These are phyloP conservation scores for Cyberlindnera xylosilytica DNA, from an alignment of 805 yeast genomes.

Conservation along the genomic window DNA sequence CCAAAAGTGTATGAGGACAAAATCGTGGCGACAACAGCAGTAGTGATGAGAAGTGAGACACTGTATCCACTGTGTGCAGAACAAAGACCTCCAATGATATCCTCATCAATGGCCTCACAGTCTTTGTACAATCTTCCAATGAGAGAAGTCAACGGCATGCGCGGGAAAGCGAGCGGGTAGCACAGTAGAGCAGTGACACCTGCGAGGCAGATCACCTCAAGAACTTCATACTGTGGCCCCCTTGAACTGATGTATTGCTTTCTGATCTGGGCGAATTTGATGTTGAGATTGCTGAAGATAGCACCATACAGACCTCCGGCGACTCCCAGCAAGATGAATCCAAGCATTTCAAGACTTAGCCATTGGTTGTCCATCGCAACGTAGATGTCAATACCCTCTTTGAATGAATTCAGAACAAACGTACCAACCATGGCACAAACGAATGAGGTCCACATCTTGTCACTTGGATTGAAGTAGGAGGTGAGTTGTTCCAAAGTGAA, in stretches of 20 bases:
- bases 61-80: constrained; percentile 11
- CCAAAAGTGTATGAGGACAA: constrained; percentile 72
- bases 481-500: constrained; percentile 71
- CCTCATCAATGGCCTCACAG: constrained; percentile 38
- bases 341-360: constrained; percentile 67
- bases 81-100: constrained; percentile 28
- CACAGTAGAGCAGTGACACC: constrained; percentile 50
- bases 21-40: constrained; percentile 46
- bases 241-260: constrained; percentile 18
- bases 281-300: constrained; percentile 45
- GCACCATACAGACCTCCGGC: constrained; percentile 69
- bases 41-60: constrained; percentile 13
- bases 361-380: constrained; percentile 72
- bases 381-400: constrained; percentile 50
- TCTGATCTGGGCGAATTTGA: constrained; percentile 38
- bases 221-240: constrained; percentile 32
- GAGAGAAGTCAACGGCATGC: constrained; percentile 52
- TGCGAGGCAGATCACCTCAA: constrained; percentile 50
- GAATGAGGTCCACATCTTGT: constrained; percentile 79
- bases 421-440: constrained; percentile 75
- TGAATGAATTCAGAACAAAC: constrained; percentile 49
- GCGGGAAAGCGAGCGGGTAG: constrained; percentile 52
- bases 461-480: constrained; percentile 58
- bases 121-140: constrained; percentile 67
- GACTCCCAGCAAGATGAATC: constrained; percentile 68